These are phyloP conservation scores for Deuterostichococcus epilithicus DNA, from an alignment of 139 green algal genomes.

Conservation along the genomic window DNA sequence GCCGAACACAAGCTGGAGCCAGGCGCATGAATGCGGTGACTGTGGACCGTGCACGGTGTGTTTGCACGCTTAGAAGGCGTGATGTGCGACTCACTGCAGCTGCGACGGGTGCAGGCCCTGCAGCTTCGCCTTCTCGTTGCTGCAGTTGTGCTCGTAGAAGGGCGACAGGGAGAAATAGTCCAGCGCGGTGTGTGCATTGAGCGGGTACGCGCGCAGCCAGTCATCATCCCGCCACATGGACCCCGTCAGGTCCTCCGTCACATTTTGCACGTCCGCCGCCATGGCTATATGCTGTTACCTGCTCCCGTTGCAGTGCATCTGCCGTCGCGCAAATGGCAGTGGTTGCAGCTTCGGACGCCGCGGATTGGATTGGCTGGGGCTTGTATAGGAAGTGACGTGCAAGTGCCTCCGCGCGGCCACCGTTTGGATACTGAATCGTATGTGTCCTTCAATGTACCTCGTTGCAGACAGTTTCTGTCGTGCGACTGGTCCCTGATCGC, in stretches of 20 bases:
- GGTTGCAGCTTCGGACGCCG: too few species aligned
- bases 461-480: too few species aligned
- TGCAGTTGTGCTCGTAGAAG: slow-evolving; percentile 76
- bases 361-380: too few species aligned
- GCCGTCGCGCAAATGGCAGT: too few species aligned
- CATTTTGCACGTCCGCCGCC: neutral
- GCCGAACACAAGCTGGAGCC: slow-evolving; percentile 1
- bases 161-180: slow-evolving; percentile 79
- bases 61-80: neutral
- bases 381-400: too few species aligned
- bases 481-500: too few species aligned
- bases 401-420: too few species aligned
- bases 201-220: slow-evolving; percentile 35
- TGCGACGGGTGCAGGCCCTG: slow-evolving; percentile 36
- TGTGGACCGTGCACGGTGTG: too few species aligned
- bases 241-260: slow-evolving; percentile 18
- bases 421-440: too few species aligned
- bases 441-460: too few species aligned
- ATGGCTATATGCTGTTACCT: neutral
- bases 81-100: slow-evolving; percentile 4
- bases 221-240: slow-evolving; percentile 46
- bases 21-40: neutral
- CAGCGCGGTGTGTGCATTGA: slow-evolving; percentile 56
- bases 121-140: slow-evolving; percentile 58
- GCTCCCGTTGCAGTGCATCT: neutral